These are phyloP conservation scores for Zea luxurians DNA, from an alignment of 176 grass and related monocot species.

Conservation along the genomic window DNA sequence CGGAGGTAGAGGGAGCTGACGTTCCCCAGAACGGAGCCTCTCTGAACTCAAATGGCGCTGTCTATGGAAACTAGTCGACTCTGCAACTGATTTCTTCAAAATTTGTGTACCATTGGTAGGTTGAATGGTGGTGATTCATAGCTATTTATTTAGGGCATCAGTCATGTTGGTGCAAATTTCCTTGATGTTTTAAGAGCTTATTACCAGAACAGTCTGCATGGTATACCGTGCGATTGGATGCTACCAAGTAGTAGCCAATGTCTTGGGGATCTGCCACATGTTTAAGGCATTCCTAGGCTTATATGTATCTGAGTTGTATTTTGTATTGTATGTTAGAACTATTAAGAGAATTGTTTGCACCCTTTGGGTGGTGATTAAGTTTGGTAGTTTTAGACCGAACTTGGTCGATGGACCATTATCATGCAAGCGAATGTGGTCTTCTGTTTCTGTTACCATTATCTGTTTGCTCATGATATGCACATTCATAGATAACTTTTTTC, in stretches of 20 bases:
- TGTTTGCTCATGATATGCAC: neutral
- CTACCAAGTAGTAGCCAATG: neutral
- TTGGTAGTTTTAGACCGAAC: neutral
- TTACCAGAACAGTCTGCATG: constrained; percentile 24
- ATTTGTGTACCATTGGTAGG: constrained; percentile 7
- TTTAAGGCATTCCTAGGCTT: neutral
- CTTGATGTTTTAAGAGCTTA: constrained; percentile 38
- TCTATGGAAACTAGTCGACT: constrained; percentile 41
- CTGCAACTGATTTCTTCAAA: neutral
- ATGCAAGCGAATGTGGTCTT: neutral
- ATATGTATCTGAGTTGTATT: constrained; percentile 24
- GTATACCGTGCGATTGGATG: neutral
- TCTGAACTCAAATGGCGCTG: constrained; percentile 33
- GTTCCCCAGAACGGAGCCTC: constrained; percentile 34
- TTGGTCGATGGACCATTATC: neutral
- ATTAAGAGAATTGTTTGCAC: neutral
- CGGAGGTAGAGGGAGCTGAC: constrained; percentile 53
- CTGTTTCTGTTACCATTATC: neutral
- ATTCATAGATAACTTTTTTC: neutral
- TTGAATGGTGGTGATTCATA: constrained; percentile 5
- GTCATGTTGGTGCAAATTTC: neutral
- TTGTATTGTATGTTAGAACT: neutral
- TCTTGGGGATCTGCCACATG: neutral
- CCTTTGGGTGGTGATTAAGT: neutral
- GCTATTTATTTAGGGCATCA: constrained; percentile 19